phyloP scores from a whole-genome alignment of 306 rosid genomes.

The Rubus parviflorus region DNA sequence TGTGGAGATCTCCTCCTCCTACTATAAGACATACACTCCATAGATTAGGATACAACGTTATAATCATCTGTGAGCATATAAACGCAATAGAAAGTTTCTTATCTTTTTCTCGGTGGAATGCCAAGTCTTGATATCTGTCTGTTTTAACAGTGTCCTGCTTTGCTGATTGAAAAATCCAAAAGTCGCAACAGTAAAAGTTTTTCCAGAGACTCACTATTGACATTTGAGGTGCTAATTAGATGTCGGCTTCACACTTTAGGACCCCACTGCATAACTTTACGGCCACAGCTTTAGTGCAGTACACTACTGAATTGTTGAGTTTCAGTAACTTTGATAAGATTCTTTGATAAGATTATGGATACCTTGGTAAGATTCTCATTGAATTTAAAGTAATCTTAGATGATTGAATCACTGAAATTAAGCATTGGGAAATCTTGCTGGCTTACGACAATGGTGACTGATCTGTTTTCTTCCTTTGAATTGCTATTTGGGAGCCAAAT shows the following conservation, averaged over 20 bases:
- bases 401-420: slow-evolving; percentile 8
- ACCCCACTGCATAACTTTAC: slow-evolving; percentile 1
- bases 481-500: slow-evolving; percentile 21
- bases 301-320: not conserved
- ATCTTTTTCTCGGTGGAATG: not conserved
- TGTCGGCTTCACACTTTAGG: slow-evolving; percentile 17
- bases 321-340: not conserved
- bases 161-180: not conserved
- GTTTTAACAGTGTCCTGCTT: not conserved
- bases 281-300: not conserved
- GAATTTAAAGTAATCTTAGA: not conserved
- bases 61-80: not conserved
- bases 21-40: not conserved
- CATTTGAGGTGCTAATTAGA: not conserved
- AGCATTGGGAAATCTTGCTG: not conserved
- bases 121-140: not conserved
- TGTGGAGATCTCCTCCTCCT: not conserved
- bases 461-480: slow-evolving; percentile 2
- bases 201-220: not conserved
- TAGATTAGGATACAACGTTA: not conserved
- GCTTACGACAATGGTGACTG: not conserved
- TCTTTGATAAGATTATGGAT: too few species aligned
- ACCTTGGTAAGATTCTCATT: slow-evolving; percentile 14
- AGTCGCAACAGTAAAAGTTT: not conserved
- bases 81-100: not conserved